Conservation (phyloP, 176 grass and related monocot species). For the Lolium rigidum region DNA sequence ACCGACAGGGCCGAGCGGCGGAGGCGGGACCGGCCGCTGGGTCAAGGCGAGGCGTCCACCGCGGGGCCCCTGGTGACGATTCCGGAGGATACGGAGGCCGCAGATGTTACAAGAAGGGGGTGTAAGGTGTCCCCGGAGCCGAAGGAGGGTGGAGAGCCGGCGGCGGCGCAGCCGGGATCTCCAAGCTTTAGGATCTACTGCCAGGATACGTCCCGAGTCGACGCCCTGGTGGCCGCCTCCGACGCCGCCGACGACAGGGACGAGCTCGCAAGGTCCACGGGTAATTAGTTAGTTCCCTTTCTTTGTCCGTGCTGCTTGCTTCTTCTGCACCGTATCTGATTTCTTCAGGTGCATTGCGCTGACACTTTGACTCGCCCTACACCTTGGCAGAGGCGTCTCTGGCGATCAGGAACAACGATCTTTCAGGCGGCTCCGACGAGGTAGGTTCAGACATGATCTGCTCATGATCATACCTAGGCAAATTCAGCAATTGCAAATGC, state of each 20-base stretch:
- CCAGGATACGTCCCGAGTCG: conserved; percentile 38
- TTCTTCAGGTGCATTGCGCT: conserved; percentile 25
- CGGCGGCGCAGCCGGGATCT: conserved; percentile 34
- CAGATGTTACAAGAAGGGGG: neutral
- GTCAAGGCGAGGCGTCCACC: conserved; percentile 41
- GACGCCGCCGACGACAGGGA: neutral
- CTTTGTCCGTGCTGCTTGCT: too few relatives aligned
- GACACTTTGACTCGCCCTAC: neutral
- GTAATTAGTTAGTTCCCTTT: neutral
- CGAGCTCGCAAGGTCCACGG: neutral
- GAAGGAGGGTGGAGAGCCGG: neutral
- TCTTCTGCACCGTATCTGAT: neutral
- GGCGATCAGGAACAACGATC: conserved; percentile 12
- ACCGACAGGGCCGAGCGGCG: conserved; percentile 38
- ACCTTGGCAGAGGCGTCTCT: conserved; percentile 50
- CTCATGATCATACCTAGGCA: neutral
- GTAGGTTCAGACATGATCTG: conserved; percentile 19
- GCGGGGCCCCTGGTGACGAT: neutral
- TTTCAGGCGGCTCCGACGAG: conserved; percentile 9
- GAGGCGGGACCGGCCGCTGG: conserved; percentile 39
- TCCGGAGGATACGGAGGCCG: neutral
- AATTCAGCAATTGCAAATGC: neutral
- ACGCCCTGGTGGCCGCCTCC: conserved; percentile 34
- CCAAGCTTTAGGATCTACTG: conserved; percentile 67
- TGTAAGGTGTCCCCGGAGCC: conserved; percentile 49